phyloP scores from a whole-genome alignment of 495 filamentous ascomycete species.

The Aspergillus haitiensis region DNA sequence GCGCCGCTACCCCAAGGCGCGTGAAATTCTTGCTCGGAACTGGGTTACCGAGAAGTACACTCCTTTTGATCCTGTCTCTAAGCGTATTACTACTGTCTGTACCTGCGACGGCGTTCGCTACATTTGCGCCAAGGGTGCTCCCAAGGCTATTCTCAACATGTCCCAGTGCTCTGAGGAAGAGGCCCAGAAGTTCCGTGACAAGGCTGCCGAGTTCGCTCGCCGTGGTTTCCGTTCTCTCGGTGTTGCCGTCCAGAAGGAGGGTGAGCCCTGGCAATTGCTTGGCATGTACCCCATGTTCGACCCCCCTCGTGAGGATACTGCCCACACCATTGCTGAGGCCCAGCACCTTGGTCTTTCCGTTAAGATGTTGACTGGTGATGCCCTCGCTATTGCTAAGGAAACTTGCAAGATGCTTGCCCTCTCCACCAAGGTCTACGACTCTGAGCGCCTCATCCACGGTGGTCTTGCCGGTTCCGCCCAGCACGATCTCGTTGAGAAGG shows the following conservation, averaged over 20 bases:
- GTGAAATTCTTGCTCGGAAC: slow-evolving; percentile 66
- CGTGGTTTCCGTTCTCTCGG: slow-evolving; percentile 81
- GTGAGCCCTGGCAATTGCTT: slow-evolving; percentile 66
- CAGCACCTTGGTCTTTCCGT: slow-evolving; percentile 74
- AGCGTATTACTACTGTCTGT: slow-evolving; percentile 70
- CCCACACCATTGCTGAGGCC: slow-evolving; percentile 74
- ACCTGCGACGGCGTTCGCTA: slow-evolving; percentile 66
- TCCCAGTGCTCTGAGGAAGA: slow-evolving; percentile 64
- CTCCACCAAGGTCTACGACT: slow-evolving; percentile 78
- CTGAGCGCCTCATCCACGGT: slow-evolving; percentile 70
- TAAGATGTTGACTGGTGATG: slow-evolving; percentile 81
- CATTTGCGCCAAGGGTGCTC: slow-evolving; percentile 70
- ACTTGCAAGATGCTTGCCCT: slow-evolving; percentile 79
- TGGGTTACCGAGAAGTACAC: slow-evolving; percentile 76
- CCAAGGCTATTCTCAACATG: slow-evolving; percentile 69
- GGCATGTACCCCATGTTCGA: slow-evolving; percentile 81
- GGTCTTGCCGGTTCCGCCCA: slow-evolving; percentile 70
- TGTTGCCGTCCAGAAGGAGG: slow-evolving; percentile 69
- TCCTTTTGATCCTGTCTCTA: slow-evolving; percentile 76
- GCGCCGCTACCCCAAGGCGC: slow-evolving; percentile 70
- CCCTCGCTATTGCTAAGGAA: slow-evolving; percentile 76
- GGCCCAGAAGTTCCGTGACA: slow-evolving; percentile 64
- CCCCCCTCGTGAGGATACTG: slow-evolving; percentile 74
- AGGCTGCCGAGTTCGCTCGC: slow-evolving; percentile 71
- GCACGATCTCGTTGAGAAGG: slow-evolving; percentile 74